These are phyloP conservation scores for Naganishia albida DNA, from an alignment of 1,284 basidiomycete genomes.

Conservation along the genomic window DNA sequence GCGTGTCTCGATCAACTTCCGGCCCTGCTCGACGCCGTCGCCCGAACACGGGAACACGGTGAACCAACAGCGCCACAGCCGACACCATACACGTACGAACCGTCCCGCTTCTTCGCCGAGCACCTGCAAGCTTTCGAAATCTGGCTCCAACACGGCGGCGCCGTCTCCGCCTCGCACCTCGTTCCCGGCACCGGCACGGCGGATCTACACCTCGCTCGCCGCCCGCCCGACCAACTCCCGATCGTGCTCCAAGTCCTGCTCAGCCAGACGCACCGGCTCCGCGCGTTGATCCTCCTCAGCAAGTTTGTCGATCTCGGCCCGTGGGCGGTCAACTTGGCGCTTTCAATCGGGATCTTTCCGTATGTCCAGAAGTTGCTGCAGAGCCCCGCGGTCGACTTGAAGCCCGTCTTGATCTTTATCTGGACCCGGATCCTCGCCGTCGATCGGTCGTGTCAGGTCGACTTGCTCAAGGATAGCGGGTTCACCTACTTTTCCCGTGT, in stretches of 20 bases:
- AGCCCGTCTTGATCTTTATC: constrained; percentile 98
- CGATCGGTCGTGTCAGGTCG: constrained; percentile 87
- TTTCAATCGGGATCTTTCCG: constrained; percentile 98
- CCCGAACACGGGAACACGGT: constrained; percentile 54
- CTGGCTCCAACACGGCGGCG: constrained; percentile 88
- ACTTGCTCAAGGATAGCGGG: constrained; percentile 80
- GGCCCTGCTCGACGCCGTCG: constrained; percentile 71
- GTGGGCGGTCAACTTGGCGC: constrained; percentile 95
- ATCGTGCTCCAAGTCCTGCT: constrained; percentile 96
- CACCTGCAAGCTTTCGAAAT: constrained; percentile 97
- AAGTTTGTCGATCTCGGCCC: constrained; percentile 97
- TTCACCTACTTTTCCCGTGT: constrained; percentile 87
- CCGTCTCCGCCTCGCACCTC: constrained; percentile 34
- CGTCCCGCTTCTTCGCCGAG: constrained; percentile 94
- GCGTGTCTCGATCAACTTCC: constrained; percentile 92
- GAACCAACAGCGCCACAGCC: constrained; percentile 44
- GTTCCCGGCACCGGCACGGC: constrained; percentile 17
- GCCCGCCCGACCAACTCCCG: constrained; percentile 93
- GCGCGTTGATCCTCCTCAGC: constrained; percentile 92
- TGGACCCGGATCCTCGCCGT: constrained; percentile 98
- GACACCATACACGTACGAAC: constrained; percentile 63
- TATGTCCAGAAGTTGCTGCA: constrained; percentile 96
- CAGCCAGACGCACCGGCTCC: constrained; percentile 92
- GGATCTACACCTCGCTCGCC: constrained; percentile 63
- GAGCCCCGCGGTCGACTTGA: constrained; percentile 89